These are phyloP conservation scores for Balansia obtecta DNA, from an alignment of 2,329 filamentous ascomycete species.

Conservation along the genomic window DNA sequence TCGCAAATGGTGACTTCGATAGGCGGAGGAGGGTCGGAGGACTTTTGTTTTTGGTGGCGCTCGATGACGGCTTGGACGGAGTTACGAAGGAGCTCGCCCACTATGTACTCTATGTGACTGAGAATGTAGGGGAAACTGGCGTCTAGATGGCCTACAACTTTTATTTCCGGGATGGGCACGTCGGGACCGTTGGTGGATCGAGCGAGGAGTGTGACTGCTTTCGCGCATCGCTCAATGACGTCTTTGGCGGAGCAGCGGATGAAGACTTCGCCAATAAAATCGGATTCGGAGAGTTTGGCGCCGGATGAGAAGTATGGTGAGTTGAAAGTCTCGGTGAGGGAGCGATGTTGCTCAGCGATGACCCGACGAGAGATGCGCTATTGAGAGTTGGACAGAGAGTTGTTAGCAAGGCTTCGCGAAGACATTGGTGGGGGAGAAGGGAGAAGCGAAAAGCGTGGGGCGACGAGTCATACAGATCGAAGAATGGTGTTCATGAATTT, in stretches of 20 bases:
- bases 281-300: slow-evolving; percentile 56
- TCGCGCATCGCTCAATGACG: slow-evolving; percentile 72
- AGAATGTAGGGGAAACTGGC: slow-evolving; percentile 95
- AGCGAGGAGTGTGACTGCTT: slow-evolving; percentile 62
- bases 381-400: not conserved
- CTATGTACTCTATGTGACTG: slow-evolving; percentile 91
- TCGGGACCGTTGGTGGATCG: slow-evolving; percentile 61
- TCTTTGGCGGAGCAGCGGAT: slow-evolving; percentile 84
- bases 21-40: slow-evolving; percentile 47
- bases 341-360: slow-evolving; percentile 94
- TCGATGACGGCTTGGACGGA: slow-evolving; percentile 89
- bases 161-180: slow-evolving; percentile 65
- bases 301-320: slow-evolving; percentile 81
- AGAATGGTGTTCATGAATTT: slow-evolving; percentile 91
- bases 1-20: slow-evolving; percentile 94
- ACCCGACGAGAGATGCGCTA: slow-evolving; percentile 89
- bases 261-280: slow-evolving; percentile 93
- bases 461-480: slow-evolving; percentile 57
- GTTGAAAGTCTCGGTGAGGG: slow-evolving; percentile 87
- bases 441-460: not conserved
- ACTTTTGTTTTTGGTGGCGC: slow-evolving; percentile 37
- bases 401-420: not conserved
- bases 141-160: slow-evolving; percentile 70
- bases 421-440: too few species aligned
- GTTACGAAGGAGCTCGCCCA: slow-evolving; percentile 89